Conservation (phyloP, 306 rosid genomes). For the Mimosa pudica region DNA sequence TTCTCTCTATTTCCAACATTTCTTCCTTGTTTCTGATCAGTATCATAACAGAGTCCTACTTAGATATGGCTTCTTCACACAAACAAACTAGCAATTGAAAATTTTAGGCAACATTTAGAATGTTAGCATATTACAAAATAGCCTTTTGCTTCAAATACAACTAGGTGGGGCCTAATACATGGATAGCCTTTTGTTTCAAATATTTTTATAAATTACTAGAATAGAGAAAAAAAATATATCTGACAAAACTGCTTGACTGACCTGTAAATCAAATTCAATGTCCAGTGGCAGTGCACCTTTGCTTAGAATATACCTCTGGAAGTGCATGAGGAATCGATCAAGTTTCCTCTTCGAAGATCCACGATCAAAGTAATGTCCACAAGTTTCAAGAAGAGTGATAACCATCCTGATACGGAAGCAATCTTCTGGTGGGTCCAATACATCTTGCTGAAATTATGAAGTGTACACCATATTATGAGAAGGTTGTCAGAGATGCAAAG, state of each 20-base stretch:
- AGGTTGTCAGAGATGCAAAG: constrained; percentile 23
- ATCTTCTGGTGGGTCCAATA: constrained; percentile 95
- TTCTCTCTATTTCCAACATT: no score
- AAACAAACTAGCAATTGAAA: background rate
- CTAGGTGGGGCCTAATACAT: no score
- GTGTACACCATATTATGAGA: constrained; percentile 35
- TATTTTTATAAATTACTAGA: background rate
- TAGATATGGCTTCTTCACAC: background rate
- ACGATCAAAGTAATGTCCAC: constrained; percentile 97
- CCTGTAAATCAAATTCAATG: constrained; percentile 95
- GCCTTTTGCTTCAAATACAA: background rate
- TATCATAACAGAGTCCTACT: background rate
- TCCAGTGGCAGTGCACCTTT: constrained; percentile 91
- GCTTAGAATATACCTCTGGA: constrained; percentile 89
- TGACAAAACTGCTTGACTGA: constrained; percentile 40
- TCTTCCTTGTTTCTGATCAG: no score
- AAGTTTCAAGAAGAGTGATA: constrained; percentile 90
- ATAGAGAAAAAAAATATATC: background rate
- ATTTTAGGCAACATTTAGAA: background rate
- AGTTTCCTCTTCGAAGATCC: constrained; percentile 99
- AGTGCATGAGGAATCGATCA: constrained; percentile 79
- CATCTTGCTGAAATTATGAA: constrained; percentile 73
- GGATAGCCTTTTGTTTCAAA: background rate
- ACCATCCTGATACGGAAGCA: constrained; percentile 95
- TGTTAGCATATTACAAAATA: background rate